phyloP scores from a whole-genome alignment of 176 grass and related monocot species.

The Carex kokanica region DNA sequence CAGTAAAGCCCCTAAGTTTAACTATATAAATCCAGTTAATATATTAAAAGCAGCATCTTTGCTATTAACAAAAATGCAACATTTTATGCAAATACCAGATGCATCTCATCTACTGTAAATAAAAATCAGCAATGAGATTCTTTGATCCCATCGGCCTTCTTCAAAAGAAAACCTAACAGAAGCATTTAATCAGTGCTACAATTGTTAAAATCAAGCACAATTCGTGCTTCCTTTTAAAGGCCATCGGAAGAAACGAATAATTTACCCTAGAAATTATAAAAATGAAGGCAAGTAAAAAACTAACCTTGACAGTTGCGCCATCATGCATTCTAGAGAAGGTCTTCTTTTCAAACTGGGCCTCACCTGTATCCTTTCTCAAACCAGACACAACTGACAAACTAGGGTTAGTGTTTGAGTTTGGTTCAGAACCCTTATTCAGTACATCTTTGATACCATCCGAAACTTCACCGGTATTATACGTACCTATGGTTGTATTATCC shows the following conservation, averaged over 20 bases:
- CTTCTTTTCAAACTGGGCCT: conserved; percentile 64
- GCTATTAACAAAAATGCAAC: background rate
- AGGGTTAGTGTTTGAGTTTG: conserved; percentile 31
- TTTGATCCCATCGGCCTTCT: background rate
- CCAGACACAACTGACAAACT: conserved; percentile 12
- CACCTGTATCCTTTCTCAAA: conserved; percentile 18
- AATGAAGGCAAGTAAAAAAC: background rate
- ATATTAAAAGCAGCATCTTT: no score
- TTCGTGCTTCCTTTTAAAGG: background rate
- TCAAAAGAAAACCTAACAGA: background rate
- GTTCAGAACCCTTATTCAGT: conserved; percentile 27
- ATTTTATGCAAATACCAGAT: background rate
- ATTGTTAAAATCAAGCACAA: background rate
- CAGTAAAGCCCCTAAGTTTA: background rate
- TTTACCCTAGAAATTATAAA: background rate
- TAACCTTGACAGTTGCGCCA: conserved; percentile 66
- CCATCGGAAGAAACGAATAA: background rate
- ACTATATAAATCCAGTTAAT: background rate
- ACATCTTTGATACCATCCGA: background rate
- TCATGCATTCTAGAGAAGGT: conserved; percentile 93
- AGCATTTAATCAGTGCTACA: background rate
- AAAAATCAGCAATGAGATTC: background rate
- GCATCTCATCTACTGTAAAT: background rate
- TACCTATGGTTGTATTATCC: no score
- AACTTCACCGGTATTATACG: no score